Conservation (phyloP, 2,329 filamentous ascomycete species). For the Bisporella sp. region DNA sequence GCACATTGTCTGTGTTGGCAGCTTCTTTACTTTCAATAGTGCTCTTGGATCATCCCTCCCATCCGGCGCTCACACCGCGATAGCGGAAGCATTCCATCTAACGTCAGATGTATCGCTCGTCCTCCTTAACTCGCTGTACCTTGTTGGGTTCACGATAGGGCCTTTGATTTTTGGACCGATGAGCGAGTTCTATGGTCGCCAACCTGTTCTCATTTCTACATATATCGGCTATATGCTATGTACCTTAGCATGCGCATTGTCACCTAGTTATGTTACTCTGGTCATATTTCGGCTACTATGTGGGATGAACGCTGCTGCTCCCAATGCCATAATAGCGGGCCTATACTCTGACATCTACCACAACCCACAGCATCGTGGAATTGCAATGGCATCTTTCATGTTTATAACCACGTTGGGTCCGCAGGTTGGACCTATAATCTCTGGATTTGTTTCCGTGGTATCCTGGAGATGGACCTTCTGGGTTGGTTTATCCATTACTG, state of each 20-base stretch:
- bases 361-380: neutral
- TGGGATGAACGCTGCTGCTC: neutral
- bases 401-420: conserved; percentile 1
- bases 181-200: neutral
- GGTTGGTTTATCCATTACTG: conserved; percentile 1
- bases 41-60: neutral
- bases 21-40: conserved; percentile 1
- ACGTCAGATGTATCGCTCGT: neutral
- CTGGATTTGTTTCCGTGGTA: neutral
- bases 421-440: neutral
- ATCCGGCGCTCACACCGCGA: neutral
- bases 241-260: neutral
- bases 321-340: neutral
- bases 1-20: neutral
- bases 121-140: neutral
- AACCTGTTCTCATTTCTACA: neutral
- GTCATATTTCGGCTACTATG: neutral
- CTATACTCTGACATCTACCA: conserved; percentile 1
- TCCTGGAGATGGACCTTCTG: neutral
- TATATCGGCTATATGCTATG: neutral
- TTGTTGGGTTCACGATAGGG: conserved; percentile 1
- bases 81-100: neutral
- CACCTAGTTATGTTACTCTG: neutral
- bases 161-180: neutral
- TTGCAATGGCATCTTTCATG: neutral